Base-by-base conservation (phyloP, 148 eudicot species). In the Nepenthes mirabilis region DNA sequence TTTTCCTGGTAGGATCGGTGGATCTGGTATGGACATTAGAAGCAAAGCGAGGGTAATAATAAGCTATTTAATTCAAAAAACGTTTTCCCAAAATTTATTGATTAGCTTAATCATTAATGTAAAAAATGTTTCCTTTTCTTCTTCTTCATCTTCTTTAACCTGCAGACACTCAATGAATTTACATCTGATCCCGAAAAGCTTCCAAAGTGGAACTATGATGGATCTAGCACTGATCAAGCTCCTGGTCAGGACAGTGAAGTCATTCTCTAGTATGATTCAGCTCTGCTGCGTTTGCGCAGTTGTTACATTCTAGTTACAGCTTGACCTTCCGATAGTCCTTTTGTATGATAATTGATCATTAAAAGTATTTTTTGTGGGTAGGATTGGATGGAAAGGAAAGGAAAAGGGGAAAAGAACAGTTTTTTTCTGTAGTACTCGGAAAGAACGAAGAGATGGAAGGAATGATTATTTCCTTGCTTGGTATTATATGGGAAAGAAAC, bases 21-120 rank as follows among this genome's bases (percentile, higher is more conserved):
- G 97, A 52, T 82, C 97, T 14, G 97, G 97, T 34, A 68, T 85
- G 86, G 97, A 91, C 48, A 43, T 91, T 60, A 79, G 97, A 70
- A 87, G 97, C 85, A 91, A 91, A 81, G 93, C 90, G 50, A 91
- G 84, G 85, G 97, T 91, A 85, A 68, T 0, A 12, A 7, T 35
- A 36, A 3, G 35, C 36, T 36, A 12, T 34, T 34, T 34, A 51
- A 14, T 34, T 1, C 4, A 12, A 52, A 48, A 32, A 14, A 34
- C 36, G 5, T 34, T 52, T 4, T 52, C n/a, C 14, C 23, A 11
- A 13, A 32, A 12, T 11, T 52, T n/a, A 1, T 52, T 52, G 14
- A 3, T 52, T 14, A 11, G 11, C 32, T 52, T 52, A 52, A 5
- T 23, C 55, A 14, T 11, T 52, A 4, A 3, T 52, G 55, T 11